A percentile compares a stretch with the other conserved stretches of the same genome.
Conservation (phyloP, 2,329 filamentous ascomycete genomes). For the Fusarium sp. region DNA sequence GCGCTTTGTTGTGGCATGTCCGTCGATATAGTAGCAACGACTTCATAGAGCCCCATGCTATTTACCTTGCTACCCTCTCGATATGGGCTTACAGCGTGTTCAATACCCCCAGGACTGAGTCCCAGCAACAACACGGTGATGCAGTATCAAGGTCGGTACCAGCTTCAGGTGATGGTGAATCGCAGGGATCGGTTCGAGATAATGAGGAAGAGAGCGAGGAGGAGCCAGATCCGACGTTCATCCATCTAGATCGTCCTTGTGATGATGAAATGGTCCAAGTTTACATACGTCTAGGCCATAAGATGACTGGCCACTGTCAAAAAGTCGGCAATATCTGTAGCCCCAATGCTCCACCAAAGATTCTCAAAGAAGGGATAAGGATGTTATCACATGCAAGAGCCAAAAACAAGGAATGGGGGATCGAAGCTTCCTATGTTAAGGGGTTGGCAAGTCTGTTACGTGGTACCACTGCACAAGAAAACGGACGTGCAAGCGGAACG, state of each 20-base stretch:
- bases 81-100: conserved; percentile 29
- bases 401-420: conserved; percentile 8
- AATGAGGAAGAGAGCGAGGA: not conserved
- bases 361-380: conserved; percentile 26
- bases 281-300: conserved; percentile 27
- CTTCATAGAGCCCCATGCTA: conserved; percentile 26
- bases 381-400: conserved; percentile 4
- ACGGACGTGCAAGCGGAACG: not conserved
- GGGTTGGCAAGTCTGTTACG: not conserved
- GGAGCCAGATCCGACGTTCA: conserved; percentile 21
- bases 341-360: conserved; percentile 11
- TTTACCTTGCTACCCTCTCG: conserved; percentile 23
- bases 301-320: conserved; percentile 21
- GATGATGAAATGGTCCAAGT: conserved; percentile 34
- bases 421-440: not conserved
- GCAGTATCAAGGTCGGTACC: not conserved
- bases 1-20: conserved; percentile 30
- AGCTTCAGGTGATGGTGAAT: too few species aligned
- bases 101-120: not conserved
- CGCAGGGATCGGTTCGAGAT: not conserved
- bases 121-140: not conserved
- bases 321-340: conserved; percentile 26
- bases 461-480: not conserved
- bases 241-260: conserved; percentile 29
- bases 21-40: conserved; percentile 26